Base-by-base conservation (phyloP, 305 asterid species). In the Solanum hybrid region DNA sequence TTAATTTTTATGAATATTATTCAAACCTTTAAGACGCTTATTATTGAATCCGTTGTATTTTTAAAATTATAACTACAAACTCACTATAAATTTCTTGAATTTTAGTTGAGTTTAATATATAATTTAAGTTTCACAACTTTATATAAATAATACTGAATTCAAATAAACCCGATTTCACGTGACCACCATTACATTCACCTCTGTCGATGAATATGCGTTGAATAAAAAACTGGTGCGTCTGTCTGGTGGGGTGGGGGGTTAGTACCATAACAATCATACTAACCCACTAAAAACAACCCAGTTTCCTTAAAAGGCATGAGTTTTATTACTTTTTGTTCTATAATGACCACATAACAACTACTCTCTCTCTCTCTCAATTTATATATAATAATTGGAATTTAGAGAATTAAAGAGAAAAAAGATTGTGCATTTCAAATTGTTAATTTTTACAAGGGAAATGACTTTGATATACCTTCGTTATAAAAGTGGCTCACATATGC, bases 291-390 rank as follows among this genome's bases (percentile, higher is more conserved):
- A 76, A 40, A 85, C 71, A 38, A 31, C 64, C 29, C 64, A 89
- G 84, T 11, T 86, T 82, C 89, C 91, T 92, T 77, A 88, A 92
- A 90, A 92, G 92, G 81, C 88, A 91, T 89, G 88, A 90, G 45
- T 87, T 88, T 51, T 77, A 69, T 78, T 56, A 51, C 89, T 64
- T 89, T 91, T 91, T 78, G 90, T 90, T 89, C 69, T 80, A 82
- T 90, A 79, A 90, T 86, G 87, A 86, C 88, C 60, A 78, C 78
- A 14, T 73, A 77, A 19, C 17, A 34, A 77, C 10, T 77, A 13
- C 3, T 6, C 22, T 73, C 36, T 6, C 22, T 73, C 36, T 72
- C 78, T 31, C 79, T 31, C n/a, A 71, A 71, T 72, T 71, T 27
- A 27, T 27, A 73, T 72, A 12, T 27, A 1, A 29, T 6, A 19